These are phyloP conservation scores for Diaporthe humulicola DNA, from an alignment of 2,329 filamentous ascomycete species.

Conservation along the genomic window DNA sequence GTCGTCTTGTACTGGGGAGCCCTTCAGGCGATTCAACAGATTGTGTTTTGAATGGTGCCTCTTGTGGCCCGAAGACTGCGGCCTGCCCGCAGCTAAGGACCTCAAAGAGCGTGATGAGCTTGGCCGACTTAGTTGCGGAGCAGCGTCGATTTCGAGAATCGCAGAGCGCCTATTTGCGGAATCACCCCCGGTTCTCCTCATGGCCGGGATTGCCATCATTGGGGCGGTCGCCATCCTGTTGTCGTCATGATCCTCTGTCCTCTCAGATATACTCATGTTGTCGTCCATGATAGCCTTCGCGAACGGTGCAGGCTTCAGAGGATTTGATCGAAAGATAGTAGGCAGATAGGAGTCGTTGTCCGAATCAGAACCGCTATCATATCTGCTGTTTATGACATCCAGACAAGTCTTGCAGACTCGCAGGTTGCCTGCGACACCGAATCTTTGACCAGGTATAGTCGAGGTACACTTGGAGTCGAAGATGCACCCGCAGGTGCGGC, in stretches of 20 bases:
- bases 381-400: slow-evolving; percentile 88
- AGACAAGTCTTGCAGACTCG: slow-evolving; percentile 95
- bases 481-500: slow-evolving; percentile 95
- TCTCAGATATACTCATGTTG: slow-evolving; percentile 57
- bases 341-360: slow-evolving; percentile 80
- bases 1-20: slow-evolving; percentile 73
- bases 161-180: slow-evolving; percentile 90
- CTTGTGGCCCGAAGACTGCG: slow-evolving; percentile 84
- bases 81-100: slow-evolving; percentile 76
- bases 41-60: slow-evolving; percentile 91
- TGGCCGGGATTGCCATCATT: slow-evolving; percentile 79
- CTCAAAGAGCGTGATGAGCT: slow-evolving; percentile 92
- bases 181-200: slow-evolving; percentile 67
- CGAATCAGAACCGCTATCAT: slow-evolving; percentile 90
- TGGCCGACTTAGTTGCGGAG: slow-evolving; percentile 81
- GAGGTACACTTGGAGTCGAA: slow-evolving; percentile 97
- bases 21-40: slow-evolving; percentile 80
- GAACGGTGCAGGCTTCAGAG: slow-evolving; percentile 56
- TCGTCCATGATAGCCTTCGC: slow-evolving; percentile 49
- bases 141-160: slow-evolving; percentile 87
- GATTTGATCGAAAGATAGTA: slow-evolving; percentile 70
- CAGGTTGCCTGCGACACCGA: slow-evolving; percentile 86
- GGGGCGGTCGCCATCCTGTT: slow-evolving; percentile 72
- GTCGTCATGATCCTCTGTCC: slow-evolving; percentile 59
- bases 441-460: slow-evolving; percentile 87